A percentile compares a stretch with the other conserved stretches of the same genome.
These are phyloP conservation scores for Chenopodium formosanum DNA, from an alignment of 148 eudicot genomes.

Conservation along the genomic window DNA sequence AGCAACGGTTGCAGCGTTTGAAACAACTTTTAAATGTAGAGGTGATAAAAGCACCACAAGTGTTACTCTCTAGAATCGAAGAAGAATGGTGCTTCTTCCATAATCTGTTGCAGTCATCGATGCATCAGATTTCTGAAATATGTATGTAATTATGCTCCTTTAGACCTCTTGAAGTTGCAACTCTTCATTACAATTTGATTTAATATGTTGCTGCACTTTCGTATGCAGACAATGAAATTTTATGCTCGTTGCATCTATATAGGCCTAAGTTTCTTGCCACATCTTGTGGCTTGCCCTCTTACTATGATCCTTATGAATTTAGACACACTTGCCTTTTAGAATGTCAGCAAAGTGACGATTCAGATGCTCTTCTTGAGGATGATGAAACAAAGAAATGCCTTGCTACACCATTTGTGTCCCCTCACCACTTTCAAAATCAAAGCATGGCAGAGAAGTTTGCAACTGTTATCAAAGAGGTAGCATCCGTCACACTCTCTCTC, in stretches of 20 bases:
- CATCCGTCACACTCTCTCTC: background rate
- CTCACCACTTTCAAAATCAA: constrained; percentile 42
- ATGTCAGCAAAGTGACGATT: constrained; percentile 37
- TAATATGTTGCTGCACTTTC: constrained; percentile 16
- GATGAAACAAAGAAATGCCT: constrained; percentile 50
- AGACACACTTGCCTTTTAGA: constrained; percentile 54
- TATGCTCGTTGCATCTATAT: constrained; percentile 64
- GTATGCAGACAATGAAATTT: constrained; percentile 73
- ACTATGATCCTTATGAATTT: constrained; percentile 58
- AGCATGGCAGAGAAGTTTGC: constrained; percentile 61
- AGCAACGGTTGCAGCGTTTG: constrained; percentile 55
- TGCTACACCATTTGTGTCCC: constrained; percentile 62
- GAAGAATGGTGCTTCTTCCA: constrained; percentile 90
- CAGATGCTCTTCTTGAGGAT: constrained; percentile 30
- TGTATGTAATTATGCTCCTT: constrained; percentile 43
- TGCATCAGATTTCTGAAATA: constrained; percentile 64
- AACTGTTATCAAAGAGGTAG: constrained; percentile 70
- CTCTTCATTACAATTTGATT: background rate
- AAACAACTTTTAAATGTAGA: constrained; percentile 38
- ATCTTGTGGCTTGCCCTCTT: constrained; percentile 57
- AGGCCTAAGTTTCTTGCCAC: constrained; percentile 65
- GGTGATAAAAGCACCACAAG: constrained; percentile 29
- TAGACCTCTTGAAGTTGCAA: background rate
- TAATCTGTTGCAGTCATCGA: constrained; percentile 68
- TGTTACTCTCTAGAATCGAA: constrained; percentile 44